Evolutionary conservation across 768 basidiomycete genomes (phyloP), one percentile per base, ranked within the genome.

Genomic region (Suillus bovinus): DNA sequence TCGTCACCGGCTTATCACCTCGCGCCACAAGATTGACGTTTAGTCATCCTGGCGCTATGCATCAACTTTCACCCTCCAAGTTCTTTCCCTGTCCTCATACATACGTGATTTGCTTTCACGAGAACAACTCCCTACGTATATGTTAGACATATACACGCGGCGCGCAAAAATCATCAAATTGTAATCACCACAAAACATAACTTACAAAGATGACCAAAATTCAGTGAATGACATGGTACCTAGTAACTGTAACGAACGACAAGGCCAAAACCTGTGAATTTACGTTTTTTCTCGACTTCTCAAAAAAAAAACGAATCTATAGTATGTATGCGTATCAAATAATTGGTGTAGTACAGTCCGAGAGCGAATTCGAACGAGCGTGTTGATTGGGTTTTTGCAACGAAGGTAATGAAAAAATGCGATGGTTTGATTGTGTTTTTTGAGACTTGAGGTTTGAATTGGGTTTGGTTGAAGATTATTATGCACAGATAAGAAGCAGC

Each of bases 401-500:
- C 47, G 17, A 17, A 16, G 33, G 14, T 17, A 17, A 16, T 44
- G 22, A 24, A 50, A n/a, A 24, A 24, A 31, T 61, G 65, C 66
- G 53, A 24, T 42, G 27, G 17, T 61, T 46, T 47, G 41, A 10
- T 44, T 44, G 20, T 44, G n/a, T 34, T 47, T 59, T 58, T 58
- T 33, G 71, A 68, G 17, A 41, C 41, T 41, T 46, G 22, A 46
- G 13, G 14, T 27, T 49, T 49, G 16, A 49, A 24, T 24, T 47
- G 46, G n/a, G 44, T 44, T 44, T 22, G n/a, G 11, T 22, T 46
- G 22, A 22, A 46, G n/a, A 34, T 54, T 34, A 36, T 16, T 38
- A 55, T 55, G 36, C 16, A 55, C 24, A 55, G 24, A 55, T 27
- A 38, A 20, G 24, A 38, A 39, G 33, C 17, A 39, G 24, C 2